Evolutionary conservation across 805 yeast species (phyloP).

Genomic region (Nakazawaea wickerhamii): DNA sequence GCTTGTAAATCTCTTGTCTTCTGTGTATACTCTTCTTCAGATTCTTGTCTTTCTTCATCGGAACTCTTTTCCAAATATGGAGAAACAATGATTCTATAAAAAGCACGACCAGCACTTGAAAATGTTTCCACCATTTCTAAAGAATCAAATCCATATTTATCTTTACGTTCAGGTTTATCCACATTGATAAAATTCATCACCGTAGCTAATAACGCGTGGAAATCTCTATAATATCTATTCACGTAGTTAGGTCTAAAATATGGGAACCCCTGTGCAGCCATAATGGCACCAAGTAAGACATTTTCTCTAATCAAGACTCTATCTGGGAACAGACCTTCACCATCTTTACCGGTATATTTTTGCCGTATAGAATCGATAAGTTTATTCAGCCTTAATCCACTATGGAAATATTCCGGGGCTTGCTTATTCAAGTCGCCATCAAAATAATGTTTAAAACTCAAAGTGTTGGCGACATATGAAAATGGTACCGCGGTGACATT

Average conservation of each 20-base stretch:
- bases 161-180: background rate
- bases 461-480: slow-evolving; percentile 6
- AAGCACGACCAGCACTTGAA: background rate
- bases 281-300: background rate
- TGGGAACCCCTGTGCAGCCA: slow-evolving; percentile 4
- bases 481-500: slow-evolving; percentile 6
- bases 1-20: background rate
- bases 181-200: background rate
- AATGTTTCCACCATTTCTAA: background rate
- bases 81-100: slow-evolving; percentile 3
- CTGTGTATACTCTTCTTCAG: too few relatives aligned
- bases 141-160: slow-evolving; percentile 2
- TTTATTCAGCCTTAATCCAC: background rate
- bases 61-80: background rate
- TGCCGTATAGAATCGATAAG: slow-evolving; percentile 1
- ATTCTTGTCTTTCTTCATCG: too few relatives aligned
- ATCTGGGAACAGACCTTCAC: background rate
- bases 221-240: slow-evolving; percentile 8
- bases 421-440: slow-evolving; percentile 2
- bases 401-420: background rate
- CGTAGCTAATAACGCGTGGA: background rate
- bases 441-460: slow-evolving; percentile 8
- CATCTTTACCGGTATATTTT: background rate
- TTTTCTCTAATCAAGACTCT: background rate
- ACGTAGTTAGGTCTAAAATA: slow-evolving; percentile 8